Conservation (phyloP, 352 stramenopile genomes). For the Pythium scleroteichum region DNA sequence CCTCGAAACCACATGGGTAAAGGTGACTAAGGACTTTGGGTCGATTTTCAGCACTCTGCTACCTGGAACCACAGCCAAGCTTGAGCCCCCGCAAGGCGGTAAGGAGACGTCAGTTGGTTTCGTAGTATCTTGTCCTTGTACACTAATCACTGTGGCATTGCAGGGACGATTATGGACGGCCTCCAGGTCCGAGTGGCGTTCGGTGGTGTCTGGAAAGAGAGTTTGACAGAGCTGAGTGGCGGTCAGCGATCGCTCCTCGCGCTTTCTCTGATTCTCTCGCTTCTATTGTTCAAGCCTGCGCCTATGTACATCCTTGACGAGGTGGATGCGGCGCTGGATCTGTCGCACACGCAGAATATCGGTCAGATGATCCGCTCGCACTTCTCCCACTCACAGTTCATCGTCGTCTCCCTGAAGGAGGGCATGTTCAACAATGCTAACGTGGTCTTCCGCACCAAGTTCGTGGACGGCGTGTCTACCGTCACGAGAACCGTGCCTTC, state of each 20-base stretch:
- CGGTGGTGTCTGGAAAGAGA: slow-evolving; percentile 98
- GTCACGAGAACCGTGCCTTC: slow-evolving; percentile 92
- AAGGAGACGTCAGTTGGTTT: slow-evolving; percentile 13
- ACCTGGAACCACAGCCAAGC: slow-evolving; percentile 95
- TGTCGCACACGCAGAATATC: slow-evolving; percentile 99
- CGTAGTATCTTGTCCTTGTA: not conserved
- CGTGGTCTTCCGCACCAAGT: slow-evolving; percentile 99
- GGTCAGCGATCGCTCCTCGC: slow-evolving; percentile 99
- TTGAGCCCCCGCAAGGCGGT: slow-evolving; percentile 95
- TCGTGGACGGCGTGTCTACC: slow-evolving; percentile 99
- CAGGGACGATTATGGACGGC: slow-evolving; percentile 89
- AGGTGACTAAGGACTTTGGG: slow-evolving; percentile 99
- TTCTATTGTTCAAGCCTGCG: slow-evolving; percentile 99
- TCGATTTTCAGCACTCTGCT: slow-evolving; percentile 99
- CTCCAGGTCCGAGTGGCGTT: slow-evolving; percentile 99
- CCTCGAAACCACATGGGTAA: slow-evolving; percentile 96
- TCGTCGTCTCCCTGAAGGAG: slow-evolving; percentile 99
- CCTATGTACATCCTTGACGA: slow-evolving; percentile 99
- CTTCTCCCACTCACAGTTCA: slow-evolving; percentile 99
- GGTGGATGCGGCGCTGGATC: slow-evolving; percentile 98
- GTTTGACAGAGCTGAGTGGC: slow-evolving; percentile 98
- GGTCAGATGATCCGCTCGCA: slow-evolving; percentile 99
- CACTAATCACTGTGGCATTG: not conserved
- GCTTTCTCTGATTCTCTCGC: slow-evolving; percentile 97
- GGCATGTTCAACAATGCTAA: slow-evolving; percentile 99